Conservation (phyloP, 148 eudicot species). For the Suaeda aralocaspica region DNA sequence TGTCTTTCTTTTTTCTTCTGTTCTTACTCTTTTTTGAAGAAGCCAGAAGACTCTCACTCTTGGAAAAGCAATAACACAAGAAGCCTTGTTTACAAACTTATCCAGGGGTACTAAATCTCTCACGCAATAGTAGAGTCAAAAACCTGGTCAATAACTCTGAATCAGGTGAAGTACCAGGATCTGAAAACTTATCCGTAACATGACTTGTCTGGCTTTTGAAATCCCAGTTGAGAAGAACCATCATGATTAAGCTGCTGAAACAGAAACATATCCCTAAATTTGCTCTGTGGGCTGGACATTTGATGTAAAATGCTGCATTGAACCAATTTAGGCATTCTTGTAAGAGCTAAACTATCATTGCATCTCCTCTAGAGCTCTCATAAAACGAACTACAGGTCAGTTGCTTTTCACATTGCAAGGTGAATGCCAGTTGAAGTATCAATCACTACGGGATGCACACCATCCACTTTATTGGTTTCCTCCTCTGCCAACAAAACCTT, state of each 20-base stretch:
- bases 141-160: conserved; percentile 80
- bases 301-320: conserved; percentile 26
- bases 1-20: conserved; percentile 44
- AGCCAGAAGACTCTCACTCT: conserved; percentile 25
- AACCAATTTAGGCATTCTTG: conserved; percentile 11
- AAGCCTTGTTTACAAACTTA: conserved; percentile 28
- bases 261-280: conserved; percentile 20
- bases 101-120: conserved; percentile 34
- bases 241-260: conserved; percentile 25
- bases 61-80: conserved; percentile 29
- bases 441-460: conserved; percentile 16
- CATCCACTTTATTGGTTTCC: conserved; percentile 20
- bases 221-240: conserved; percentile 27
- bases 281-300: conserved; percentile 25
- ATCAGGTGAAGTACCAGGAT: conserved; percentile 93
- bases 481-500: conserved; percentile 60
- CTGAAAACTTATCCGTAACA: conserved; percentile 41
- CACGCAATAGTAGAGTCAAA: conserved; percentile 38
- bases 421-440: conserved; percentile 11
- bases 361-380: background rate
- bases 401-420: conserved; percentile 24
- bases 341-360: background rate
- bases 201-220: conserved; percentile 29
- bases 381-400: conserved; percentile 14
- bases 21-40: conserved; percentile 30